Evolutionary conservation across 148 eudicot species (phyloP).

Genomic region (Tetragonia tetragonoides): DNA sequence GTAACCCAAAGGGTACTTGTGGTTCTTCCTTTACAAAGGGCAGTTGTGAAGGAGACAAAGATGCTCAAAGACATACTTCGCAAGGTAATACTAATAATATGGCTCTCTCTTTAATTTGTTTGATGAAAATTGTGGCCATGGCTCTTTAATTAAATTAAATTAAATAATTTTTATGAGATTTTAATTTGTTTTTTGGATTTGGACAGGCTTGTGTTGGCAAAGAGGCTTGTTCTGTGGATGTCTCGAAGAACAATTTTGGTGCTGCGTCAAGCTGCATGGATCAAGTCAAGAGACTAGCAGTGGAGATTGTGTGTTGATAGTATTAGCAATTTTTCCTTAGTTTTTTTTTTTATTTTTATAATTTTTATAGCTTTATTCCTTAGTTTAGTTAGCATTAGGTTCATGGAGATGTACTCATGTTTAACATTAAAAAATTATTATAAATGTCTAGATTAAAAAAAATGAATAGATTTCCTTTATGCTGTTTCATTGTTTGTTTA

Average conservation of each 20-base stretch:
- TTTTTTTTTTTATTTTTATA: no score
- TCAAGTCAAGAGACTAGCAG: constrained; percentile 37
- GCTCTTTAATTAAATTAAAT: background rate
- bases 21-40: constrained; percentile 40
- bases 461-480: no score
- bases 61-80: constrained; percentile 36
- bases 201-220: constrained; percentile 47
- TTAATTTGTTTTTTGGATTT: background rate
- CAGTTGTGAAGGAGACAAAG: constrained; percentile 29
- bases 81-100: constrained; percentile 34
- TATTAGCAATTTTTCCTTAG: no score
- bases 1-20: constrained; percentile 45
- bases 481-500: no score
- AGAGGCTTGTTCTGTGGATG: constrained; percentile 37
- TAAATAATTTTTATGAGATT: background rate
- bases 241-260: constrained; percentile 39
- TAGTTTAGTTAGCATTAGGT: no score
- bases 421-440: no score
- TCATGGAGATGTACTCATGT: no score
- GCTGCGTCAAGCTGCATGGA: constrained; percentile 25
- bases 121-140: no score
- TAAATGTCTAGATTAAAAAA: no score
- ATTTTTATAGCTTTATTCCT: no score
- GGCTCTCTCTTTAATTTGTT: no score
- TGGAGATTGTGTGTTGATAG: constrained; percentile 42